These are phyloP conservation scores for Laburnicola sp. DNA, from an alignment of 2,329 filamentous ascomycete genomes.

Conservation along the genomic window DNA sequence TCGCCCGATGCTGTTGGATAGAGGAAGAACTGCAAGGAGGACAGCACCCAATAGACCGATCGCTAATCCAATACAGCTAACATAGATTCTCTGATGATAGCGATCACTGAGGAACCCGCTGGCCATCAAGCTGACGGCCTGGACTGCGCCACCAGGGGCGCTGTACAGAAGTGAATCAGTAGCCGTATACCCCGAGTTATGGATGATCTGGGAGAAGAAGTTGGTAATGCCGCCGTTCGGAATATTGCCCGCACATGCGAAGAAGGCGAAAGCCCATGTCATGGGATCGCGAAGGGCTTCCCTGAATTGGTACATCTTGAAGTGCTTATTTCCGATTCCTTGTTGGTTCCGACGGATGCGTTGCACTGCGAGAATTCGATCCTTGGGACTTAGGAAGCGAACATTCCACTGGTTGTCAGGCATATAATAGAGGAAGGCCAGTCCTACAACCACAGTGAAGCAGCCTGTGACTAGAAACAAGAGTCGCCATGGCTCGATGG, in stretches of 20 bases:
- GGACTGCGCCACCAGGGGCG: conserved; percentile 19
- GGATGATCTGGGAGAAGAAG: conserved; percentile 31
- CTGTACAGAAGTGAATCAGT: conserved; percentile 55
- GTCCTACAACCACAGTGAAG: conserved; percentile 18
- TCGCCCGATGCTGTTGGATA: conserved; percentile 9
- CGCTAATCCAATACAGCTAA: conserved; percentile 17
- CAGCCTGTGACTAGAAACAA: conserved; percentile 28
- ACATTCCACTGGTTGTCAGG: conserved; percentile 47
- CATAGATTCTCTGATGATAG: too few relatives aligned
- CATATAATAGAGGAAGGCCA: conserved; percentile 40
- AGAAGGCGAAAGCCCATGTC: conserved; percentile 42
- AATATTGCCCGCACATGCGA: conserved; percentile 17
- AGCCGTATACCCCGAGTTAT: conserved; percentile 52
- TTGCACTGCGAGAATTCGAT: conserved; percentile 37
- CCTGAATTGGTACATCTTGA: conserved; percentile 48
- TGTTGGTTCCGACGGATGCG: conserved; percentile 51
- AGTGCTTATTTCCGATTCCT: conserved; percentile 53
- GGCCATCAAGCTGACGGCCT: conserved; percentile 14
- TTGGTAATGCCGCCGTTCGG: conserved; percentile 44
- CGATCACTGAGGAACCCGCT: conserved; percentile 16
- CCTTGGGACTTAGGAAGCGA: conserved; percentile 35
- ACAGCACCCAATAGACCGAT: conserved; percentile 16
- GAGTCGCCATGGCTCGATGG: conserved; percentile 26
- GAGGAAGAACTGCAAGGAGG: conserved; percentile 21
- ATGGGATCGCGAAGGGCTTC: conserved; percentile 49